A percentile compares a stretch with the other conserved stretches of the same genome.
These are phyloP conservation scores for Puccinia coronata DNA, from an alignment of 1,284 basidiomycete species.

Conservation along the genomic window DNA sequence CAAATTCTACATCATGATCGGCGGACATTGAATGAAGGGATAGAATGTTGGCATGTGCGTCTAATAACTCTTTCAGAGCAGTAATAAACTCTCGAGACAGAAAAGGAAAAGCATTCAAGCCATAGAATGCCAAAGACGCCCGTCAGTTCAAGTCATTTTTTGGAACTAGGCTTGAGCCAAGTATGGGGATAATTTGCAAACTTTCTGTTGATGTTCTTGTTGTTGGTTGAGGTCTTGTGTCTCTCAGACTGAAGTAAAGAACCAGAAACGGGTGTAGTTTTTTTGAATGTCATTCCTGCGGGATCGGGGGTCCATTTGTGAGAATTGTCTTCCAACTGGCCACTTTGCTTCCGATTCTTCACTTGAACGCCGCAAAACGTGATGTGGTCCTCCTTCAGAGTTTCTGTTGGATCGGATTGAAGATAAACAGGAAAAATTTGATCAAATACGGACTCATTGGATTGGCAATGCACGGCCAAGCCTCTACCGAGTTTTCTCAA, in stretches of 20 bases:
- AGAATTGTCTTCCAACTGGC: background rate
- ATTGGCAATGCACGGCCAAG: background rate
- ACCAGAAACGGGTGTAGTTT: background rate
- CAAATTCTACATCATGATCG: too few relatives aligned
- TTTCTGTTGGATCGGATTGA: background rate
- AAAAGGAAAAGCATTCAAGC: too few relatives aligned
- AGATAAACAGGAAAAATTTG: background rate
- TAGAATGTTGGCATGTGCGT: too few relatives aligned
- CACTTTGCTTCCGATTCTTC: background rate
- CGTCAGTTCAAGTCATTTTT: too few relatives aligned
- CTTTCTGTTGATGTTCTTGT: too few relatives aligned
- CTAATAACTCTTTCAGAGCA: too few relatives aligned
- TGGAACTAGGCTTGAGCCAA: too few relatives aligned
- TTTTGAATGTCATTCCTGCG: background rate
- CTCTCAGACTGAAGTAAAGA: background rate
- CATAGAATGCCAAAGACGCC: too few relatives aligned
- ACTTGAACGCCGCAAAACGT: background rate
- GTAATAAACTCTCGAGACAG: too few relatives aligned
- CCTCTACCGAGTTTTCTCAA: background rate
- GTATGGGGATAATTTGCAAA: too few relatives aligned
- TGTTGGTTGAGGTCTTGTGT: background rate
- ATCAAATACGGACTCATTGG: background rate
- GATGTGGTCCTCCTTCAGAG: background rate
- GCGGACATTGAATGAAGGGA: too few relatives aligned
- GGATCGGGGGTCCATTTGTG: background rate